These are phyloP conservation scores for Obelidium mucronatum DNA, from an alignment of 192 early-diverging fungal species.

Conservation along the genomic window DNA sequence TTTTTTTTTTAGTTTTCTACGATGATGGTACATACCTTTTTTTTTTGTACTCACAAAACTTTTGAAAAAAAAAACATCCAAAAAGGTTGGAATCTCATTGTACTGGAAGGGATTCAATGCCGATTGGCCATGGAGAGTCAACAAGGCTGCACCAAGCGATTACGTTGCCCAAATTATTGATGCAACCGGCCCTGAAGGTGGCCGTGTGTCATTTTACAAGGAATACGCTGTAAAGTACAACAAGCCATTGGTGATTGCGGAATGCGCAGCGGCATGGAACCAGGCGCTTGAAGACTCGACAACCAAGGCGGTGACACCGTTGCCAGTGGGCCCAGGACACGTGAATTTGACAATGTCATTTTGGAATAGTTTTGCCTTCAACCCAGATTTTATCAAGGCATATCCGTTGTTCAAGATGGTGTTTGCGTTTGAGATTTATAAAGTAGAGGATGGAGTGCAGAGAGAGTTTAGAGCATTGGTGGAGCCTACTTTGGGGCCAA, in stretches of 20 bases:
- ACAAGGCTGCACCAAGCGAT: slow-evolving; percentile 10
- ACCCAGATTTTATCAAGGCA: background rate
- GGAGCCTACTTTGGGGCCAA: slow-evolving; percentile 2
- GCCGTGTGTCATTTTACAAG: slow-evolving; percentile 19
- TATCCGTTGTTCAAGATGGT: slow-evolving; percentile 32
- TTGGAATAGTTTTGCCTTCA: slow-evolving; percentile 32
- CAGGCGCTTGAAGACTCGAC: background rate
- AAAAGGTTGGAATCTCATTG: slow-evolving; percentile 43
- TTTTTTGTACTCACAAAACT: too few relatives aligned
- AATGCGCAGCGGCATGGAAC: slow-evolving; percentile 3
- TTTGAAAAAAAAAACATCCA: background rate
- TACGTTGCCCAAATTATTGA: slow-evolving; percentile 34
- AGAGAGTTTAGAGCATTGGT: slow-evolving; percentile 4
- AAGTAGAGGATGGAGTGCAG: slow-evolving; percentile 6
- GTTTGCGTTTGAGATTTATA: slow-evolving; percentile 28
- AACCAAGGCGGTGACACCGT: background rate
- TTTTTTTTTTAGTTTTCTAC: too few relatives aligned
- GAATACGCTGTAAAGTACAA: slow-evolving; percentile 19
- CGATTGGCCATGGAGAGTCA: slow-evolving; percentile 17
- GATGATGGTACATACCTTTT: too few relatives aligned
- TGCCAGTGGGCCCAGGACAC: slow-evolving; percentile 10
- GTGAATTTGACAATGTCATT: slow-evolving; percentile 6
- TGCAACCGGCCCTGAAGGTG: slow-evolving; percentile 14
- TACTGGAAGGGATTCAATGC: slow-evolving; percentile 29
- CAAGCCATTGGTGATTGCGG: slow-evolving; percentile 33